Base-by-base conservation (phyloP, 108 stramenopile species). In the Discostella pseudostelligera region DNA sequence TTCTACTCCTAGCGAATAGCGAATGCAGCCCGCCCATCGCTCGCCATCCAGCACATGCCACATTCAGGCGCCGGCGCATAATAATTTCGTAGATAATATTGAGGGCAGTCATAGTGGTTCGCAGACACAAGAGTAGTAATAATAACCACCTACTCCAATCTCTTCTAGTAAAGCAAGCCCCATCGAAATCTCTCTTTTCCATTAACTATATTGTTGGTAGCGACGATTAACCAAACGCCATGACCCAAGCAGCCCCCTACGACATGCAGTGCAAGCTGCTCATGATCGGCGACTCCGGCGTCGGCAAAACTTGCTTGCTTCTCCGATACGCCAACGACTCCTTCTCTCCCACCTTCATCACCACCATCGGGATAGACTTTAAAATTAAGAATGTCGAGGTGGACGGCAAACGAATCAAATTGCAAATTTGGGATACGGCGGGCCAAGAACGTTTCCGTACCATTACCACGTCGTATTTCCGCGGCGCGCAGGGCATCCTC, bases 211-310 rank as follows among this genome's bases (percentile, higher is more conserved):
- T n/a, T n/a, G n/a, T n/a, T n/a, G n/a, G n/a, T n/a, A n/a, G n/a
- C n/a, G n/a, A n/a, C n/a, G n/a, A n/a, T n/a, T n/a, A n/a, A n/a
- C n/a, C 32, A 32, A 32, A 32, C 32, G 32, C 32, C 48, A 81
- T 81, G 80, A 67, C 71, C 19, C 76, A 78, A 47, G 51, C 80
- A 43, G 86, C 86, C 59, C 93, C 93, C 9, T 97, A 94, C 71
- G 99, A 99, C 74, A 97, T 98, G 82, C 97, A 98, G 78, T 91
- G 96, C 84, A 98, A 99, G 73, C 88, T 99, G 70, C 89, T 99
- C 59, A 99, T 97, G 96, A 99, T 99, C 72, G 99, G 99, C 46
- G 97, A 99, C 74, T 87, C 86, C 71, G 90, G 96, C 51, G 97
- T 98, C 42, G 98, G 98, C 4, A 99, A 99, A 79, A 99, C 99